Evolutionary conservation across 2,329 filamentous ascomycete species (phyloP).

Genomic region (Ascochyta rabiei): DNA sequence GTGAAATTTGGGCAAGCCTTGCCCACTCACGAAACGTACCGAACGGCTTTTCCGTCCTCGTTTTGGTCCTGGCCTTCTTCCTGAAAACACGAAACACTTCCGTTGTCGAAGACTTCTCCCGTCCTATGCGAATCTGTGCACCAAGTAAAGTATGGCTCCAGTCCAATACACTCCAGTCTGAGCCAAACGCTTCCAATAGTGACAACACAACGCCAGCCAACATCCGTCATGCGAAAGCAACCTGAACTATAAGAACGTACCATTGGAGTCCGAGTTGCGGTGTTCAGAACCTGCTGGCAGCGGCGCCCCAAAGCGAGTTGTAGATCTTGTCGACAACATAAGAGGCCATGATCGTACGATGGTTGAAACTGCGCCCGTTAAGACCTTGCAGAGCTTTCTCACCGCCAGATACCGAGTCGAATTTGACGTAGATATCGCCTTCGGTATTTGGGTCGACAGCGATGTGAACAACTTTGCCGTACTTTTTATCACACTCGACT

Average conservation of each 20-base stretch:
- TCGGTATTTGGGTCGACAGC: constrained; percentile 89
- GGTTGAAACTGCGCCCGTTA: constrained; percentile 95
- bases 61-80: background rate
- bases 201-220: constrained; percentile 4
- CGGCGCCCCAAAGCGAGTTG: constrained; percentile 75
- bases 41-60: constrained; percentile 4
- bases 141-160: constrained; percentile 6
- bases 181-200: background rate
- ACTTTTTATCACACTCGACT: constrained; percentile 90
- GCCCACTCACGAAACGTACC: constrained; percentile 27
- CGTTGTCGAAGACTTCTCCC: background rate
- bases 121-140: constrained; percentile 1
- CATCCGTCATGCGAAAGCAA: constrained; percentile 11
- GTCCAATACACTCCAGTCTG: background rate
- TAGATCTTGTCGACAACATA: constrained; percentile 99
- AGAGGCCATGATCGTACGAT: constrained; percentile 88
- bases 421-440: constrained; percentile 98
- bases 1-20: constrained; percentile 23
- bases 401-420: constrained; percentile 91
- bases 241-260: constrained; percentile 22
- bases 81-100: background rate
- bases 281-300: constrained; percentile 36
- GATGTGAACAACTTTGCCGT: constrained; percentile 97
- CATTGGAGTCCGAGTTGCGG: constrained; percentile 4
- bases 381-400: constrained; percentile 98